Percentiles rank a stretch among this genome's conserved stretches.
These are phyloP conservation scores for Gigaspora rosea DNA, from an alignment of 192 early-diverging fungal genomes.

Conservation along the genomic window DNA sequence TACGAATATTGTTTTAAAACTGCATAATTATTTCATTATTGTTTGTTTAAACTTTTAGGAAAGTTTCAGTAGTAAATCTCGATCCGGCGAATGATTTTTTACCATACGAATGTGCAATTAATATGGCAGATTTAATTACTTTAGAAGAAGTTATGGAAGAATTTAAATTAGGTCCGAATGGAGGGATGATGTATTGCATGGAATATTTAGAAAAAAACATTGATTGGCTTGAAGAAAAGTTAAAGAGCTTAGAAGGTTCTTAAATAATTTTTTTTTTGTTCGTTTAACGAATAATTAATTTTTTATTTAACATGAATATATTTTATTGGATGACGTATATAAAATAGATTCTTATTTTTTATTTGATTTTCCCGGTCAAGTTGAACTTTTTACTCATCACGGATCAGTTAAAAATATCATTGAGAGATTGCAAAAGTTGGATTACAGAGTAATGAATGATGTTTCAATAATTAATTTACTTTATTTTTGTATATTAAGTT, in stretches of 20 bases:
- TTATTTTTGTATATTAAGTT: neutral
- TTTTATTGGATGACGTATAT: neutral
- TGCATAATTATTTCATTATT: neutral
- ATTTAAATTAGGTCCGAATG: conserved; percentile 90
- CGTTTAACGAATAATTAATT: neutral
- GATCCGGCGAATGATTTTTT: conserved; percentile 95
- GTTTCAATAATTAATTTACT: conserved; percentile 2
- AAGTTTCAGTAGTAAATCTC: conserved; percentile 91
- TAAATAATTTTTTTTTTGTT: neutral
- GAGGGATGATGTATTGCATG: conserved; percentile 95
- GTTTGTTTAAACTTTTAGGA: conserved; percentile 39
- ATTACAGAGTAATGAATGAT: conserved; percentile 60
- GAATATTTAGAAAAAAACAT: conserved; percentile 92
- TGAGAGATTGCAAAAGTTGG: conserved; percentile 63
- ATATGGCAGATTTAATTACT: conserved; percentile 89
- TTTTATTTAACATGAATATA: neutral
- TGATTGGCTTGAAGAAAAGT: conserved; percentile 85
- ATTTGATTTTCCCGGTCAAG: conserved; percentile 97
- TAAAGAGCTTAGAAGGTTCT: conserved; percentile 54
- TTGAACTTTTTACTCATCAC: conserved; percentile 97
- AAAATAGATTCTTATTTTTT: conserved; percentile 83
- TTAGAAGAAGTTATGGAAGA: conserved; percentile 93
- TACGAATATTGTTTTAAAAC: no score
- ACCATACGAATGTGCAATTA: conserved; percentile 78
- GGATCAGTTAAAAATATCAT: conserved; percentile 77